Evolutionary conservation across 1,284 basidiomycete genomes (phyloP).

Genomic region (Ceratobasidium theobromae): DNA sequence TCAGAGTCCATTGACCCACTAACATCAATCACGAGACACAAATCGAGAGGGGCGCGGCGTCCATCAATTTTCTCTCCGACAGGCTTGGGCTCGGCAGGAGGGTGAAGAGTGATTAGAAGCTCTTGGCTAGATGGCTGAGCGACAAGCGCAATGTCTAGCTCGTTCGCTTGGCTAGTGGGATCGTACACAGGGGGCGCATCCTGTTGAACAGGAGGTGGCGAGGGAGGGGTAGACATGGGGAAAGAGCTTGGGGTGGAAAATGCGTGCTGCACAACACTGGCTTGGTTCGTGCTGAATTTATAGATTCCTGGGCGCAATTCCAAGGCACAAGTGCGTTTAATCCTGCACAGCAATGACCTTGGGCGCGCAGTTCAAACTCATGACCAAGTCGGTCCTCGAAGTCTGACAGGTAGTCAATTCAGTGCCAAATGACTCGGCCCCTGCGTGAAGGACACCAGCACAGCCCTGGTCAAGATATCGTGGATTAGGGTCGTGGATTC

Average conservation of each 20-base stretch:
- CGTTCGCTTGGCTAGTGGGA: neutral
- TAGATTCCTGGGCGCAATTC: neutral
- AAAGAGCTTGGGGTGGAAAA: neutral
- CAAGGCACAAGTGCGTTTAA: neutral
- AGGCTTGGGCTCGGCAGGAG: conserved; percentile 6
- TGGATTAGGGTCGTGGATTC: neutral
- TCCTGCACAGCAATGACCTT: neutral
- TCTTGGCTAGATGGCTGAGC: conserved; percentile 24
- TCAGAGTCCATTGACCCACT: conserved; percentile 36
- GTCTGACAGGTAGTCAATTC: no score
- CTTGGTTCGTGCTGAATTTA: neutral
- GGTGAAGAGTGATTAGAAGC: conserved; percentile 10
- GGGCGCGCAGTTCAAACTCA: no score
- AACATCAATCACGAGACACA: conserved; percentile 36
- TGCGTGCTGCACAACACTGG: neutral
- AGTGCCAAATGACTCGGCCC: neutral
- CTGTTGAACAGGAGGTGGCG: neutral
- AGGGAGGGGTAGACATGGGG: conserved; percentile 7
- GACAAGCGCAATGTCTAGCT: neutral
- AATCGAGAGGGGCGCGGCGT: conserved; percentile 34
- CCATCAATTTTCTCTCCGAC: neutral
- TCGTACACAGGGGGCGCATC: conserved; percentile 21
- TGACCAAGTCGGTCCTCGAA: no score
- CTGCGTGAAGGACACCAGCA: neutral
- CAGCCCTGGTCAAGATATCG: neutral